These are phyloP conservation scores for Cladobotryum mycophilum DNA, from an alignment of 2,329 filamentous ascomycete genomes.

Conservation along the genomic window DNA sequence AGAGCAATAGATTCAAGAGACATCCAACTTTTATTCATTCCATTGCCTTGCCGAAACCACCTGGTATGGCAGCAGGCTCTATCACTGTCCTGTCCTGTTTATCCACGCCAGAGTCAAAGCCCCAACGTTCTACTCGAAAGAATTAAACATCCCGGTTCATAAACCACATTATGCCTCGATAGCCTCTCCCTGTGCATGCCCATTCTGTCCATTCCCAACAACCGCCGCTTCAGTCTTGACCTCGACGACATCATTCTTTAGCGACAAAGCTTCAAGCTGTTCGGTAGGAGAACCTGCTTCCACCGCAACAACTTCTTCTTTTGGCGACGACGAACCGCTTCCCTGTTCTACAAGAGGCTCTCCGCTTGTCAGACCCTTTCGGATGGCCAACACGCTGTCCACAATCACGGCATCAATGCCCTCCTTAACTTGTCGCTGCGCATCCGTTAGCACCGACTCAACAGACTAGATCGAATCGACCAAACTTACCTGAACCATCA, in stretches of 20 bases:
- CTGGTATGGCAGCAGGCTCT: too few species aligned
- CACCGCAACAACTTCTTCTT: neutral
- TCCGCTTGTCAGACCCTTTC: slow-evolving; percentile 68
- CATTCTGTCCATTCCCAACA: neutral
- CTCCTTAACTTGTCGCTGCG: slow-evolving; percentile 79
- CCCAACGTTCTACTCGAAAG: too few species aligned
- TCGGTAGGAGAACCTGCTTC: neutral
- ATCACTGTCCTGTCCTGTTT: too few species aligned
- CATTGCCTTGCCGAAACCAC: too few species aligned
- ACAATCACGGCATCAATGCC: slow-evolving; percentile 98
- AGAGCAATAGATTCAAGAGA: too few species aligned
- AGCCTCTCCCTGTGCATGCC: neutral
- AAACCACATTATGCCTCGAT: neutral
- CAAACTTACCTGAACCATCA: slow-evolving; percentile 70
- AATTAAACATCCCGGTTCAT: neutral
- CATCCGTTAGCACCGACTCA: slow-evolving; percentile 10
- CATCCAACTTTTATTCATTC: too few species aligned
- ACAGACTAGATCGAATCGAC: neutral
- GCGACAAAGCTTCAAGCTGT: neutral
- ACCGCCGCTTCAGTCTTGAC: neutral
- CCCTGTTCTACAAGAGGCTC: slow-evolving; percentile 18
- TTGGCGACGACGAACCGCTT: neutral
- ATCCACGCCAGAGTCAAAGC: too few species aligned
- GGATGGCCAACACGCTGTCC: slow-evolving; percentile 86
- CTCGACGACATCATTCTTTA: neutral